These are phyloP conservation scores for Ilyonectria destructans DNA, from an alignment of 2,329 filamentous ascomycete genomes.

Conservation along the genomic window DNA sequence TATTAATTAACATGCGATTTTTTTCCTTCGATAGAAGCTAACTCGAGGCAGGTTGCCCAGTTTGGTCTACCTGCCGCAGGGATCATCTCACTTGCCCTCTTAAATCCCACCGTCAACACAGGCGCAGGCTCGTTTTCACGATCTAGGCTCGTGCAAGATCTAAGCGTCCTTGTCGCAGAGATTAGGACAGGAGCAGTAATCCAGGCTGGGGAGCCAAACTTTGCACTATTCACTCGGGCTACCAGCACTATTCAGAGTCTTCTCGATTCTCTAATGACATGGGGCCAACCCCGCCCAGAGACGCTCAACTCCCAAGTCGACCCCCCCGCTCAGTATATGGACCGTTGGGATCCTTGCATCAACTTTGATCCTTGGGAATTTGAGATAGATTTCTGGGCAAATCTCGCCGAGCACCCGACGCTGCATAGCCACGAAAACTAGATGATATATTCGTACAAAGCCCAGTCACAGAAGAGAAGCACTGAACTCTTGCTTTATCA, in stretches of 20 bases:
- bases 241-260: slow-evolving; percentile 39
- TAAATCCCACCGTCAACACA: slow-evolving; percentile 18
- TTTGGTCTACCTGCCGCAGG: slow-evolving; percentile 38
- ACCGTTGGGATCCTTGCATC: slow-evolving; percentile 31
- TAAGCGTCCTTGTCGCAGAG: slow-evolving; percentile 36
- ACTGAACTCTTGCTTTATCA: too few species aligned
- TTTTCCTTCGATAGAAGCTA: not conserved
- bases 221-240: slow-evolving; percentile 35
- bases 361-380: slow-evolving; percentile 39
- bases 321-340: not conserved
- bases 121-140: slow-evolving; percentile 6
- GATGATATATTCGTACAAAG: too few species aligned
- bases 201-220: slow-evolving; percentile 38
- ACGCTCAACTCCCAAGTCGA: not conserved
- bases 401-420: slow-evolving; percentile 41
- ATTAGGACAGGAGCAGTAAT: slow-evolving; percentile 31
- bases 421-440: slow-evolving; percentile 12
- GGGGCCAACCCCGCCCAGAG: not conserved
- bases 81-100: slow-evolving; percentile 29
- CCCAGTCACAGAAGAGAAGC: too few species aligned
- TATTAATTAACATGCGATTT: not conserved
- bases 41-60: slow-evolving; percentile 27
- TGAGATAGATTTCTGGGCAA: slow-evolving; percentile 40
- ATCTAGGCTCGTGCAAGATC: slow-evolving; percentile 33
- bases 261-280: slow-evolving; percentile 26